Evolutionary conservation across 2,329 filamentous ascomycete species (phyloP).

Genomic region (Dactylellina drechsleri): DNA sequence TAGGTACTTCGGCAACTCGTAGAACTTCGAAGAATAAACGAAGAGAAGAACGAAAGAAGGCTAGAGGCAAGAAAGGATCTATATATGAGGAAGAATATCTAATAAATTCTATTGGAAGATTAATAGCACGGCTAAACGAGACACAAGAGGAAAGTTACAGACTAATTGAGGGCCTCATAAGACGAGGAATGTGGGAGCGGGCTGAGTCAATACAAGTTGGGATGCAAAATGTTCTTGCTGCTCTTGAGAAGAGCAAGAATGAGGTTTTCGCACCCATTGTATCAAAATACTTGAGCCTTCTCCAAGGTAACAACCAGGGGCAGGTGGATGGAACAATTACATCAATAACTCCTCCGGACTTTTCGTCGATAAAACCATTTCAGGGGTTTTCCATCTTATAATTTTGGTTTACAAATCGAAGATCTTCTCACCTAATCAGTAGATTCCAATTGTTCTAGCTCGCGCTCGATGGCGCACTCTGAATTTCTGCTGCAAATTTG

Average conservation of each 20-base stretch:
- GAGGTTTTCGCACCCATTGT: conserved; percentile 73
- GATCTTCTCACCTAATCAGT: neutral
- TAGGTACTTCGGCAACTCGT: conserved; percentile 77
- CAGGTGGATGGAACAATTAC: conserved; percentile 36
- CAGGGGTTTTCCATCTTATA: conserved; percentile 34
- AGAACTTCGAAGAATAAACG: conserved; percentile 87
- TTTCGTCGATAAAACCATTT: conserved; percentile 30
- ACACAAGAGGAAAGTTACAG: conserved; percentile 76
- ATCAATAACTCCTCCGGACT: conserved; percentile 36
- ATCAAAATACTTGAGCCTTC: conserved; percentile 50
- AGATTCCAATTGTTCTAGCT: no score
- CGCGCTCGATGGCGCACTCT: no score
- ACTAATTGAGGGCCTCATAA: conserved; percentile 79
- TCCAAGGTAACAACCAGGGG: conserved; percentile 58
- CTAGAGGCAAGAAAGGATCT: conserved; percentile 91
- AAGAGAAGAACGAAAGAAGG: conserved; percentile 93
- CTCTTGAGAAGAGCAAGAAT: conserved; percentile 65
- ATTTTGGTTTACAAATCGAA: neutral
- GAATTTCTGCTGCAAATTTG: no score
- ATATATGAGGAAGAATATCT: conserved; percentile 99
- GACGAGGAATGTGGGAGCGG: conserved; percentile 86
- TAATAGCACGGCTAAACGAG: conserved; percentile 83
- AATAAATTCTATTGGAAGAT: conserved; percentile 82
- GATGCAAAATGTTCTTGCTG: conserved; percentile 76
- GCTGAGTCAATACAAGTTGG: conserved; percentile 79